These are phyloP conservation scores for Nemania sp. DNA, from an alignment of 2,329 filamentous ascomycete genomes.

Conservation along the genomic window DNA sequence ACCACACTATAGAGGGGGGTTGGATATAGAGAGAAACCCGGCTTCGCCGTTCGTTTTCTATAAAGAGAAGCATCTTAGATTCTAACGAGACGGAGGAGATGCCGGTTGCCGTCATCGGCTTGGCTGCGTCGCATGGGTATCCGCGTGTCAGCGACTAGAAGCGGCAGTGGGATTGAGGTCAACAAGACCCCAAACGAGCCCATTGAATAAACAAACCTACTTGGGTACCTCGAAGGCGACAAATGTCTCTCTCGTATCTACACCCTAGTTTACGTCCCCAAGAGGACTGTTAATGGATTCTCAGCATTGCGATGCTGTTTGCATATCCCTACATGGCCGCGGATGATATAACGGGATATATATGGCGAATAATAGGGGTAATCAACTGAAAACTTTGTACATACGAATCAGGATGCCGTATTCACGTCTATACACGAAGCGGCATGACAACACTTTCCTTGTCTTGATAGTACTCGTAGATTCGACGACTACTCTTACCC, in stretches of 20 bases:
- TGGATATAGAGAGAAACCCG: slow-evolving; percentile 13
- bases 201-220: not conserved
- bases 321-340: not conserved
- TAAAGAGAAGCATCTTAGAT: not conserved
- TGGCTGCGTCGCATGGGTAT: not conserved
- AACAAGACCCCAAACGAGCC: not conserved
- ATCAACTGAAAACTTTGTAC: slow-evolving; percentile 4
- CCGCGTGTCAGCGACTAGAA: not conserved
- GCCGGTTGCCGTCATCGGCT: not conserved
- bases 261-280: not conserved
- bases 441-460: not conserved
- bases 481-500: not conserved
- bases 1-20: not conserved
- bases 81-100: too few relatives aligned
- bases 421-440: slow-evolving; percentile 1
- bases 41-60: not conserved
- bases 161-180: not conserved
- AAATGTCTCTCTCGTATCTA: too few relatives aligned
- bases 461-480: not conserved
- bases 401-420: slow-evolving; percentile 5
- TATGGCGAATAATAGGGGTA: not conserved
- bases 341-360: not conserved
- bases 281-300: slow-evolving; percentile 1
- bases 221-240: not conserved
- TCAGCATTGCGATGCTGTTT: not conserved